A percentile compares a stretch with the other conserved stretches of the same genome.
These are phyloP conservation scores for Vinca minor DNA, from an alignment of 257 asterid genomes.

Conservation along the genomic window DNA sequence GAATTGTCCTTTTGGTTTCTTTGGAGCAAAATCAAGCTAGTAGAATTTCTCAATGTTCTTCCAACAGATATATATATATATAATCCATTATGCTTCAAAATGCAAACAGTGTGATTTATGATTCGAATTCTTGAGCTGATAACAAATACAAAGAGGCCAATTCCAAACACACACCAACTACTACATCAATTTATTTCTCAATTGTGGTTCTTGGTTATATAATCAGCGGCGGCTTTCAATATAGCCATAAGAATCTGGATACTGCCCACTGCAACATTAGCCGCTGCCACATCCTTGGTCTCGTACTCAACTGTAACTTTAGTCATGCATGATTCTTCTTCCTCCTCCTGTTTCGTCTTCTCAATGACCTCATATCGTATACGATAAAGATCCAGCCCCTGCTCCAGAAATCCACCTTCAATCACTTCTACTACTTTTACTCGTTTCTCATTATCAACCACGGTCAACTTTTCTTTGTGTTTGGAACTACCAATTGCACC, in stretches of 20 bases:
- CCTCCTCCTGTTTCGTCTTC: conserved; percentile 17
- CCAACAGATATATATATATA: too few species aligned
- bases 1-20: too few species aligned
- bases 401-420: conserved; percentile 59
- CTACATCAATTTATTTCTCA: too few species aligned
- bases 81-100: too few species aligned
- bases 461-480: conserved; percentile 50
- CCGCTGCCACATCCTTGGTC: conserved; percentile 2
- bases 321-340: conserved; percentile 7
- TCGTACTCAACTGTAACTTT: conserved; percentile 36
- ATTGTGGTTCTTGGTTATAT: too few species aligned
- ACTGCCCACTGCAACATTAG: conserved; percentile 3
- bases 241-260: conserved; percentile 6
- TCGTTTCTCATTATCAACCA: conserved; percentile 44
- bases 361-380: conserved; percentile 43
- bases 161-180: too few species aligned
- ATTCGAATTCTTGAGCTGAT: too few species aligned
- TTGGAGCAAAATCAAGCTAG: too few species aligned
- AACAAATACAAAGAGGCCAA: too few species aligned
- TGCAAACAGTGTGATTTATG: too few species aligned
- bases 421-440: conserved; percentile 45
- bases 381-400: conserved; percentile 41
- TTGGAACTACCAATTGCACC: conserved; percentile 1
- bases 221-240: too few species aligned
- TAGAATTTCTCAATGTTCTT: too few species aligned